Evolutionary conservation across 345 rosid species (phyloP).

Genomic region (Diplotaxis tenuifolia): DNA sequence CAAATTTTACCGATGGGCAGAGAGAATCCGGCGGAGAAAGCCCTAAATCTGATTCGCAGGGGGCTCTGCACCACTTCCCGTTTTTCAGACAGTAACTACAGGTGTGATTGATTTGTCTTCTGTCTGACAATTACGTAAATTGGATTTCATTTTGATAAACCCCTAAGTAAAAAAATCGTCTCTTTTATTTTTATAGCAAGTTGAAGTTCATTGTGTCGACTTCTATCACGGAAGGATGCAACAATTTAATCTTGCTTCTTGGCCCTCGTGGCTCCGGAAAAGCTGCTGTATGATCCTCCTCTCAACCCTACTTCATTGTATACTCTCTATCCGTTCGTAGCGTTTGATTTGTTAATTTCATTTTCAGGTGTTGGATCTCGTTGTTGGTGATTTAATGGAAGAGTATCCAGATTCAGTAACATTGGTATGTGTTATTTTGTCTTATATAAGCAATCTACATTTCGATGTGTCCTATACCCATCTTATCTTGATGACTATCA

Average conservation of each 20-base stretch:
- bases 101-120: conserved; percentile 39
- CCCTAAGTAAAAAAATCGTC: not conserved
- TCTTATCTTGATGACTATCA: not conserved
- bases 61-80: conserved; percentile 62
- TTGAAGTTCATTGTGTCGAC: no score
- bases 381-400: no score
- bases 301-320: not conserved
- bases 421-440: conserved; percentile 22
- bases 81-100: conserved; percentile 75
- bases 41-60: conserved; percentile 58
- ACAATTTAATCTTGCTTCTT: no score
- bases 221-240: no score
- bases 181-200: conserved; percentile 41
- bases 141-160: not conserved
- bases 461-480: not conserved
- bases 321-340: not conserved
- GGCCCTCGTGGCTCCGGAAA: no score
- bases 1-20: no score
- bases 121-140: not conserved
- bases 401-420: no score
- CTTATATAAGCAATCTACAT: not conserved
- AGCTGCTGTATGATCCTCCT: conserved; percentile 19
- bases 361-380: no score
- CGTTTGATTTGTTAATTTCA: not conserved
- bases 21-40: no score